Percentiles rank a stretch among this genome's conserved stretches.
Evolutionary conservation across 306 rosid genomes (phyloP).

Genomic region (Geum urbanum): DNA sequence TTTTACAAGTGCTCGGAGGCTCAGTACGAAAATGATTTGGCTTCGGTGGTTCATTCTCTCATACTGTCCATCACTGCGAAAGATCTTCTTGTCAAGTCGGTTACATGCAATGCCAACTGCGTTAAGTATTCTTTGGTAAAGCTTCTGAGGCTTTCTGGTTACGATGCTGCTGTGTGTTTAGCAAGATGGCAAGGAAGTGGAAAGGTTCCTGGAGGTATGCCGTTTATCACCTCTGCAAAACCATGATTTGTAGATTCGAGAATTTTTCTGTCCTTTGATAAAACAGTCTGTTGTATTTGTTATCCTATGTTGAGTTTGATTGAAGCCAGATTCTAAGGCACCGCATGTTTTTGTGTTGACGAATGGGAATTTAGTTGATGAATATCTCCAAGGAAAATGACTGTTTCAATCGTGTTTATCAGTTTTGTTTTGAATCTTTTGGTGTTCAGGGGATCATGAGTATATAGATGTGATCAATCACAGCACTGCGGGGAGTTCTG

Average conservation of each 20-base stretch:
- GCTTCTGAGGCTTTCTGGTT: conserved; percentile 70
- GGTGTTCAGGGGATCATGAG: conserved; percentile 76
- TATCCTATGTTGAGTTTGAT: background rate
- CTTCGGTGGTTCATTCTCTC: conserved; percentile 66
- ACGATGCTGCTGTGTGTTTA: conserved; percentile 83
- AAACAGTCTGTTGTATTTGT: conserved; percentile 1
- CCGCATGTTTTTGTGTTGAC: background rate
- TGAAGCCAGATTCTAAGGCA: background rate
- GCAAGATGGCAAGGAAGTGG: conserved; percentile 88
- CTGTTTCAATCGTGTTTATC: background rate
- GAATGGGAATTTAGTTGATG: background rate
- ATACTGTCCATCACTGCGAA: conserved; percentile 56
- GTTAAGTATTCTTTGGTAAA: conserved; percentile 74
- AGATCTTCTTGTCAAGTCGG: conserved; percentile 51
- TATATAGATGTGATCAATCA: conserved; percentile 70
- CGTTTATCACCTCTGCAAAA: background rate
- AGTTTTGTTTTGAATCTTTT: background rate
- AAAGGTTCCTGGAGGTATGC: conserved; percentile 94
- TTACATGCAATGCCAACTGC: conserved; percentile 80
- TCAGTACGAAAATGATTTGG: conserved; percentile 64
- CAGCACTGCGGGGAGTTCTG: conserved; percentile 46
- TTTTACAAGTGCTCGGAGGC: conserved; percentile 55
- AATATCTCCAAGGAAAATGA: background rate
- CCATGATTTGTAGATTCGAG: background rate
- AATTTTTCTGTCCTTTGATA: background rate